Evolutionary conservation across 108 stramenopile species (phyloP).

Genomic region (Fragilariopsis cylindrus): DNA sequence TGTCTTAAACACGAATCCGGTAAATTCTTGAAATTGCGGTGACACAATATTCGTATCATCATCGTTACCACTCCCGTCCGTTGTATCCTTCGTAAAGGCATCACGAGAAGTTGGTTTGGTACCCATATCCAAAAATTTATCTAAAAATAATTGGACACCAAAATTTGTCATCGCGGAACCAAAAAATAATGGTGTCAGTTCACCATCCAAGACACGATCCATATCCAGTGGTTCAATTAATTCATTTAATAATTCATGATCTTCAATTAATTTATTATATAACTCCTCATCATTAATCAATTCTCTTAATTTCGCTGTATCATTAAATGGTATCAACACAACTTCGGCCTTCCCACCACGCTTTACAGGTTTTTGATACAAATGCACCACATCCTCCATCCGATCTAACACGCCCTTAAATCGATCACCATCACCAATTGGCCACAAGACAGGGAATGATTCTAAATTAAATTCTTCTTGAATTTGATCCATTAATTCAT

Average conservation of each 20-base stretch:
- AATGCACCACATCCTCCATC: conserved; percentile 77
- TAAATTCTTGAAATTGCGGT: conserved; percentile 87
- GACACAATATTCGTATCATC: conserved; percentile 51
- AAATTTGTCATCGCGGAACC: conserved; percentile 96
- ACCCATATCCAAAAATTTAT: conserved; percentile 84
- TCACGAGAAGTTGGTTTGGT: conserved; percentile 61
- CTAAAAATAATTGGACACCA: conserved; percentile 91
- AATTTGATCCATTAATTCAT: conserved; percentile 97
- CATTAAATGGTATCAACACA: conserved; percentile 53
- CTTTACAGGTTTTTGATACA: conserved; percentile 70
- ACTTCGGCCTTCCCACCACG: conserved; percentile 76
- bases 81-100: conserved; percentile 37
- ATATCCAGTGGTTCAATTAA: conserved; percentile 86
- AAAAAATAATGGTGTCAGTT: conserved; percentile 93
- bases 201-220: conserved; percentile 82
- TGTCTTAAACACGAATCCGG: conserved; percentile 96
- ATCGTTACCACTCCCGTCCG: conserved; percentile 48
- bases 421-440: conserved; percentile 93
- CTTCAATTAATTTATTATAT: conserved; percentile 88
- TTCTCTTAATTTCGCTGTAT: conserved; percentile 60
- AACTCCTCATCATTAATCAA: conserved; percentile 81
- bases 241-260: conserved; percentile 85
- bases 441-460: conserved; percentile 92
- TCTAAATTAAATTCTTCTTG: conserved; percentile 91
- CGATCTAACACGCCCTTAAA: conserved; percentile 95